phyloP scores from a whole-genome alignment of 2,329 filamentous ascomycete genomes.

The Pseudocercospora crystallina region DNA sequence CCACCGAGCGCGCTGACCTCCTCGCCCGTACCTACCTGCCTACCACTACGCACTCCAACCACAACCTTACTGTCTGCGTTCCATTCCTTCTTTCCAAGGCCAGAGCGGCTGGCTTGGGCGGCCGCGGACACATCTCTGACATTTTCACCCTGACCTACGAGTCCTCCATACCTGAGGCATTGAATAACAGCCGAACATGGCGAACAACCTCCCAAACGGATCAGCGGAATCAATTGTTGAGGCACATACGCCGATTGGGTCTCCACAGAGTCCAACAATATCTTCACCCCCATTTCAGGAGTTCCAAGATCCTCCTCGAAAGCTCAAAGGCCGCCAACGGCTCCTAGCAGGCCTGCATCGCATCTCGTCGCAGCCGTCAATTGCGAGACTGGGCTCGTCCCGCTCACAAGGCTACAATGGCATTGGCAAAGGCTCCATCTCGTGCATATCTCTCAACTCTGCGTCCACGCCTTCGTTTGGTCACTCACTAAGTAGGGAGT shows the following conservation, averaged over 20 bases:
- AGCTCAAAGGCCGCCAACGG: conserved; percentile 67
- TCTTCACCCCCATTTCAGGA: conserved; percentile 29
- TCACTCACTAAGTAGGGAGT: conserved; percentile 55
- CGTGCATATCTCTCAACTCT: conserved; percentile 61
- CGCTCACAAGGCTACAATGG: conserved; percentile 66
- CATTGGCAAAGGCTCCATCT: conserved; percentile 62
- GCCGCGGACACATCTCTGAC: no score
- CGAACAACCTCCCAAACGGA: conserved; percentile 17
- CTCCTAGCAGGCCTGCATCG: conserved; percentile 73
- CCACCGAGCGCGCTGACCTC: no score
- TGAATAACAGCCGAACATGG: conserved; percentile 4
- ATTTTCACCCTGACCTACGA: no score
- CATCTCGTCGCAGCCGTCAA: conserved; percentile 76
- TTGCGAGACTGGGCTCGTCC: conserved; percentile 63
- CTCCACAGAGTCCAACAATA: conserved; percentile 29
- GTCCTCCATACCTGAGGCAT: not conserved
- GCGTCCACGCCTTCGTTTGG: conserved; percentile 53
- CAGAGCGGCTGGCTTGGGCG: no score
- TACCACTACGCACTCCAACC: no score
- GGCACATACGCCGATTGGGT: conserved; percentile 14
- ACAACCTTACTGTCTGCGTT: no score
- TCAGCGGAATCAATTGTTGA: conserved; percentile 21
- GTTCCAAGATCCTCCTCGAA: conserved; percentile 44
- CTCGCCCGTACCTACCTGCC: no score
- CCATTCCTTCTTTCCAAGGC: no score